Evolutionary conservation across 2,329 filamentous ascomycete genomes (phyloP).

Genomic region (Curvularia spicifera): DNA sequence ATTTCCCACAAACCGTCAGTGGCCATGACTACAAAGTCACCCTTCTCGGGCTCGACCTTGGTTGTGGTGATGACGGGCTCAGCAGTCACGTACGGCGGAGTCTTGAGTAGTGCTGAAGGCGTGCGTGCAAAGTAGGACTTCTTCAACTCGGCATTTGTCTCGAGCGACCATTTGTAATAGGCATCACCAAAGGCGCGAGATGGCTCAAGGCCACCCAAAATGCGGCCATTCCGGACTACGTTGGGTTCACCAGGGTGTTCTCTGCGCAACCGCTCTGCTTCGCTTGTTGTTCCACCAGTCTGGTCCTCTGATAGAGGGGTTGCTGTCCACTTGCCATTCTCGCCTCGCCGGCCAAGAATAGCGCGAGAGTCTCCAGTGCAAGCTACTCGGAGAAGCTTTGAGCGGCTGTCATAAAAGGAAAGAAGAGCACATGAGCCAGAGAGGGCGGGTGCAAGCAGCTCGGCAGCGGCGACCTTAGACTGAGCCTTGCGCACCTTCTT

Average conservation of each 20-base stretch:
- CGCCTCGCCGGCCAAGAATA: constrained; percentile 79
- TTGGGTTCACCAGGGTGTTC: constrained; percentile 89
- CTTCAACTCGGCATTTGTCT: constrained; percentile 83
- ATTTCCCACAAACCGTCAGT: constrained; percentile 99
- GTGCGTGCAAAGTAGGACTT: constrained; percentile 85
- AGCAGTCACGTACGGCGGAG: constrained; percentile 95
- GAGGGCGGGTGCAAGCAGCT: constrained; percentile 87
- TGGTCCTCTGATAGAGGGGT: constrained; percentile 90
- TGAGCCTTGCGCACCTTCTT: constrained; percentile 88
- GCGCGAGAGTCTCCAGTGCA: constrained; percentile 97
- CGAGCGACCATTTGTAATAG: constrained; percentile 92
- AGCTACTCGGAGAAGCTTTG: constrained; percentile 88
- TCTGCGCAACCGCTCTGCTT: constrained; percentile 79
- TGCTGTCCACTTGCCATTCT: constrained; percentile 89
- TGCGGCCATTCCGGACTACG: constrained; percentile 86
- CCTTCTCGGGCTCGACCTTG: constrained; percentile 83
- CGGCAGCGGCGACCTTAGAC: constrained; percentile 88
- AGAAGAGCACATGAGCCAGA: constrained; percentile 97
- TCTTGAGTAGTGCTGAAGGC: constrained; percentile 78
- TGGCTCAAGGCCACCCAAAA: constrained; percentile 90
- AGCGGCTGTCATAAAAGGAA: constrained; percentile 91
- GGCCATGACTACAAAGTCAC: constrained; percentile 95
- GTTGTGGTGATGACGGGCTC: constrained; percentile 95
- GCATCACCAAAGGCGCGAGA: constrained; percentile 95
- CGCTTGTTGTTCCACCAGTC: constrained; percentile 86